Percentiles rank a stretch among this genome's conserved stretches.
These are phyloP conservation scores for Starmerella apis DNA, from an alignment of 805 yeast genomes.

Conservation along the genomic window DNA sequence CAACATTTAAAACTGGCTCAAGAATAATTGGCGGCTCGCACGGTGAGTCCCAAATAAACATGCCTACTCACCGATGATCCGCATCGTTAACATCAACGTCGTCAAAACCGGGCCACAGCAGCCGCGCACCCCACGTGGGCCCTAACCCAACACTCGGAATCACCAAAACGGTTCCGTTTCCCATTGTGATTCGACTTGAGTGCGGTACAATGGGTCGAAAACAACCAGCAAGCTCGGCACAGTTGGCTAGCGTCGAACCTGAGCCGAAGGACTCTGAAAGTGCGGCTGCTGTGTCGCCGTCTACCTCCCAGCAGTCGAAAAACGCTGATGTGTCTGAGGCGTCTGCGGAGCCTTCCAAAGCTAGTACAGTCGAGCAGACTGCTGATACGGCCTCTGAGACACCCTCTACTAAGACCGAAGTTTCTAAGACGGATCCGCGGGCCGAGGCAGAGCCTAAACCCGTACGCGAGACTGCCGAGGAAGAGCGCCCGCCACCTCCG, in stretches of 20 bases:
- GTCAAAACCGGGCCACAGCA: too few relatives aligned
- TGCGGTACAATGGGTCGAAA: background rate
- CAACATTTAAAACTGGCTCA: too few relatives aligned
- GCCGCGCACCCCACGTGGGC: background rate
- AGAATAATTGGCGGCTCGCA: too few relatives aligned
- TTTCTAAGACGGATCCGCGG: background rate
- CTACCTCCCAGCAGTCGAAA: background rate
- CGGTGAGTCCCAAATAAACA: too few relatives aligned
- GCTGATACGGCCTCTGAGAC: background rate
- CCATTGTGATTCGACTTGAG: background rate
- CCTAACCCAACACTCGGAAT: background rate
- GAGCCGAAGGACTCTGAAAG: conserved; percentile 10
- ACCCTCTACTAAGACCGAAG: background rate
- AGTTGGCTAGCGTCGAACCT: conserved; percentile 13
- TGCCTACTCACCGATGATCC: too few relatives aligned
- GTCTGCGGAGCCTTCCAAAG: conserved; percentile 5
- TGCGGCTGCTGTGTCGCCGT: background rate
- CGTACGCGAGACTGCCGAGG: background rate
- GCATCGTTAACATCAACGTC: too few relatives aligned
- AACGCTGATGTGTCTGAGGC: too few relatives aligned
- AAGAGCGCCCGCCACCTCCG: conserved; percentile 30
- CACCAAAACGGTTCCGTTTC: background rate
- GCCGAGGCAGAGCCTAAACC: background rate
- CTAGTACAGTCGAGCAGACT: background rate
- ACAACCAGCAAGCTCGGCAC: background rate